Evolutionary conservation across 1,284 basidiomycete species (phyloP).

Genomic region (Ustilago crameri): DNA sequence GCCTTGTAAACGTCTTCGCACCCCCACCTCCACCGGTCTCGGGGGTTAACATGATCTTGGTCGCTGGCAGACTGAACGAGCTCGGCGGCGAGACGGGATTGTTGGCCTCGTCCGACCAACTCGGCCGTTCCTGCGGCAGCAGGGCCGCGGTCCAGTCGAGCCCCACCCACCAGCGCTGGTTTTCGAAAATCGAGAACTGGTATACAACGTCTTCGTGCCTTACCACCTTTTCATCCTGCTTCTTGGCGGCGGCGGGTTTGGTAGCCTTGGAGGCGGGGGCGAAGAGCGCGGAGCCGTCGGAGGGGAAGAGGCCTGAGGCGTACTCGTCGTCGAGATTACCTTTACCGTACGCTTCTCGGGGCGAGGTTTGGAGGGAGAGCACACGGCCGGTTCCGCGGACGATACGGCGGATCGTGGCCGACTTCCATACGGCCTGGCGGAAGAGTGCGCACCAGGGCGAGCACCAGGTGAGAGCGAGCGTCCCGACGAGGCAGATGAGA

Average conservation of each 20-base stretch:
- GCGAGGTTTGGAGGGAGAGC: slow-evolving; percentile 41
- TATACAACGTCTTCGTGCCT: slow-evolving; percentile 63
- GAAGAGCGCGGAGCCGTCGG: slow-evolving; percentile 17
- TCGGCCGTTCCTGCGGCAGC: slow-evolving; percentile 86
- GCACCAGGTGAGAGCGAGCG: slow-evolving; percentile 64
- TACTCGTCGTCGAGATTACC: slow-evolving; percentile 49
- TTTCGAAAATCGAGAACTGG: slow-evolving; percentile 77
- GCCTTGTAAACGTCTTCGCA: slow-evolving; percentile 54
- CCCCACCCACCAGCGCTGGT: slow-evolving; percentile 85
- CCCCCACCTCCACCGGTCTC: slow-evolving; percentile 44
- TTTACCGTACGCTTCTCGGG: slow-evolving; percentile 35
- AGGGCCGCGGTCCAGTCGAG: slow-evolving; percentile 89
- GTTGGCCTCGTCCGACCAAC: slow-evolving; percentile 74
- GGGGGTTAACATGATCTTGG: slow-evolving; percentile 64
- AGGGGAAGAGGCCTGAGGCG: slow-evolving; percentile 25
- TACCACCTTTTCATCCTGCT: slow-evolving; percentile 35
- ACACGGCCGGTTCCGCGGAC: slow-evolving; percentile 44
- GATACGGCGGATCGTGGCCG: slow-evolving; percentile 54
- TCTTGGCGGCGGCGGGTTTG: not conserved
- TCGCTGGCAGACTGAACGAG: slow-evolving; percentile 72
- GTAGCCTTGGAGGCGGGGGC: slow-evolving; percentile 1
- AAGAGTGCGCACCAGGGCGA: slow-evolving; percentile 65
- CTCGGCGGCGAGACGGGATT: slow-evolving; percentile 70
- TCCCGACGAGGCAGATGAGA: slow-evolving; percentile 58
- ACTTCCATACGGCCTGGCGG: slow-evolving; percentile 64